Evolutionary conservation across 2,329 filamentous ascomycete genomes (phyloP).

Genomic region (Rhynchosporium agropyri): DNA sequence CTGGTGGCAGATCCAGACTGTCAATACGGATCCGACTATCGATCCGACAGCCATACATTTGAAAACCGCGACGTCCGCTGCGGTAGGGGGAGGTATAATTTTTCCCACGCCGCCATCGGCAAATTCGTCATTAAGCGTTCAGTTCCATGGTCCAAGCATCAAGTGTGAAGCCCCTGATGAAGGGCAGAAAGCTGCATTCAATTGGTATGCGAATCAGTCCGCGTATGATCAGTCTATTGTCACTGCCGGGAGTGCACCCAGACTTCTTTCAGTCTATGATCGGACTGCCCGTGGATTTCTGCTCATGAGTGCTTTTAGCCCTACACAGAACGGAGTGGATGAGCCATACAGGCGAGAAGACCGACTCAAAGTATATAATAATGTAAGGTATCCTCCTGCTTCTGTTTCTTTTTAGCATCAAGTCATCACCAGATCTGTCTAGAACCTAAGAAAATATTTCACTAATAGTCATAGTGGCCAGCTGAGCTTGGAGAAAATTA

Average conservation of each 20-base stretch:
- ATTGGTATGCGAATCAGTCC: neutral
- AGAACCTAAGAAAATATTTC: neutral
- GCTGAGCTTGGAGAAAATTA: neutral
- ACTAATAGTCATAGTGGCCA: neutral
- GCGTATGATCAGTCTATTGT: neutral
- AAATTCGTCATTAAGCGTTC: constrained; percentile 26
- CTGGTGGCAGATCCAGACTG: neutral
- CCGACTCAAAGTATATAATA: neutral
- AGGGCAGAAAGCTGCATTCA: constrained; percentile 16
- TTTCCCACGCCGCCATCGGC: constrained; percentile 16
- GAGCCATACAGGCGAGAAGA: constrained; percentile 3
- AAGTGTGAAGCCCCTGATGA: constrained; percentile 20
- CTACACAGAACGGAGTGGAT: neutral
- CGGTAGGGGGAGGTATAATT: constrained; percentile 12
- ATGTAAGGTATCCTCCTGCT: neutral
- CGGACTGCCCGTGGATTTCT: neutral
- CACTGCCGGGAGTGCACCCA: neutral
- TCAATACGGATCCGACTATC: neutral
- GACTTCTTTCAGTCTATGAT: neutral
- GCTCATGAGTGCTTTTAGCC: constrained; percentile 2
- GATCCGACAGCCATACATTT: neutral
- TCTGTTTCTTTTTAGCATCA: neutral
- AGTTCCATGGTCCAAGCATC: constrained; percentile 30
- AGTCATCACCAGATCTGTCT: too few relatives aligned
- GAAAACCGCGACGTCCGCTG: constrained; percentile 16